Base-by-base conservation (phyloP, 2,329 filamentous ascomycete species). In the Dendryphion nanum region DNA sequence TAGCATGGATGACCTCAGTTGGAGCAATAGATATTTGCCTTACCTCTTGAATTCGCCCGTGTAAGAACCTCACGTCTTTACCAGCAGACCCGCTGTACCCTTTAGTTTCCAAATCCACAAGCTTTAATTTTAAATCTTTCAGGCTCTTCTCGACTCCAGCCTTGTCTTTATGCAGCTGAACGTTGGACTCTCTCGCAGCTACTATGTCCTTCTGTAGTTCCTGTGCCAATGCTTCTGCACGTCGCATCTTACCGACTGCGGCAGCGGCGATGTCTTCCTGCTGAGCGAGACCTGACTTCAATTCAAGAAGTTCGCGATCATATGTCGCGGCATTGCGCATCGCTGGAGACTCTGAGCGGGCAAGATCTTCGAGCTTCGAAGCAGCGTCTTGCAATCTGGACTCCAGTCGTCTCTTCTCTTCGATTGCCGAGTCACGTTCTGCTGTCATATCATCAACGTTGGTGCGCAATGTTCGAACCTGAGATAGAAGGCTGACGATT, bases 61-160 rank as follows among this genome's bases (percentile, higher is more conserved):
- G 87, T 57, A 97, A 70, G 72, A 96, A 97, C 59, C 93, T 86
- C 51, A 97, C 88, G 67, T 97, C 91, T 57, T 95, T 89, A 64
- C 90, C 95, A 17, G 87, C 87, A 49, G 85, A 94, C 15, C 90
- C 93, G 30, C 53, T 61, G 69, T 95, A 97, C 37, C 90, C 89
- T 74, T 97, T 97, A 30, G 93, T 97, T 71, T 98, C 91, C 6
- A 97, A 76, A 62, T 97, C 93, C 36, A 98, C 85, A 39, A 95
- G 81, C 59, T 83, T 83, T 37, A 97, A 79, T 67, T 97, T 91
- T 18, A 91, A 76, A 64, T 98, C 91, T 64, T 90, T 95, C 35
- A 95, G 74, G 38, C 79, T 81, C 74, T 95, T 96, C 71, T 97
- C 93, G 29, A 98, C 73, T 1, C 78, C 78, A 3, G 86, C 87